Percentiles rank a stretch among this genome's conserved stretches.
phyloP scores from a whole-genome alignment of 2,329 filamentous ascomycete species.

The Bipolaris gigantea region DNA sequence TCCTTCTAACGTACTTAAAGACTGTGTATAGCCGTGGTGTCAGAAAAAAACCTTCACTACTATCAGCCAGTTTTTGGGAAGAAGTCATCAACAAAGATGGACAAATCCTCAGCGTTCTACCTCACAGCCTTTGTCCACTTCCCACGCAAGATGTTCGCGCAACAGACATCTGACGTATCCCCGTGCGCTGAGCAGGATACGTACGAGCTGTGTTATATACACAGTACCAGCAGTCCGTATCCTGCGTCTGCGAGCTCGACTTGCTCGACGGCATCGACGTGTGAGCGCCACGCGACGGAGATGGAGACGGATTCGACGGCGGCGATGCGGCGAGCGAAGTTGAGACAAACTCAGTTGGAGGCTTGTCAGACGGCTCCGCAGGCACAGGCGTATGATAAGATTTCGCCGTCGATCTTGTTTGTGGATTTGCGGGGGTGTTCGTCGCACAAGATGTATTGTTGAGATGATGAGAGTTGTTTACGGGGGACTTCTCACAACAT shows the following conservation, averaged over 20 bases:
- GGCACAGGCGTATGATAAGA: conserved; percentile 39
- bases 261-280: not conserved
- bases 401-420: conserved; percentile 36
- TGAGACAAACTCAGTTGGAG: conserved; percentile 29
- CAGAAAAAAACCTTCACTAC: no score
- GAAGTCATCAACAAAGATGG: no score
- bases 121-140: not conserved
- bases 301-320: no score
- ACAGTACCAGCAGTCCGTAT: no score
- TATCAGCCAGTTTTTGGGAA: no score
- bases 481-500: not conserved
- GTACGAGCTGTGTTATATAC: not conserved
- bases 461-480: not conserved
- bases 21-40: no score
- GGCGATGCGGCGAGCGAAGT: not conserved
- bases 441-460: conserved; percentile 34
- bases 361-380: conserved; percentile 39
- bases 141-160: not conserved
- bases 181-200: not conserved
- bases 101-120: not conserved
- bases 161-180: not conserved
- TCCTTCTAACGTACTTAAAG: no score
- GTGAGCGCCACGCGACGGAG: not conserved
- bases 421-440: conserved; percentile 35
- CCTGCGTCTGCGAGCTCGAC: not conserved